Evolutionary conservation across 2,329 filamentous ascomycete species (phyloP).

Genomic region (Talaromyces piceae): DNA sequence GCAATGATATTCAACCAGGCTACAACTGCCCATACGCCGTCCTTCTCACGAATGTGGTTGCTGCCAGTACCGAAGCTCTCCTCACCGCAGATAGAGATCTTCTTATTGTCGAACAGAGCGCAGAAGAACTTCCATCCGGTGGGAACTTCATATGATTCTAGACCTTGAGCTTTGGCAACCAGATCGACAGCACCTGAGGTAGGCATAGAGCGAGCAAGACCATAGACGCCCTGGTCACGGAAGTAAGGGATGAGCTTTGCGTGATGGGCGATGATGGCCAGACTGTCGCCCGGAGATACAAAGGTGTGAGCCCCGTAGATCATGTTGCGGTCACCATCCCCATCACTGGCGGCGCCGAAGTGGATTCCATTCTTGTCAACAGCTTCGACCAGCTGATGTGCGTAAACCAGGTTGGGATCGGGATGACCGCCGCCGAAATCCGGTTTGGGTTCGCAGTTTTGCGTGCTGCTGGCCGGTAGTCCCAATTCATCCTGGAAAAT

Average conservation of each 20-base stretch:
- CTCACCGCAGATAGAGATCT: conserved; percentile 97
- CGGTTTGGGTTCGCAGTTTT: conserved; percentile 86
- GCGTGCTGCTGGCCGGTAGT: conserved; percentile 65
- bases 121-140: conserved; percentile 99
- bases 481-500: conserved; percentile 95
- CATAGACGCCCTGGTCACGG: conserved; percentile 92
- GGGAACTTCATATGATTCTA: conserved; percentile 91
- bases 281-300: conserved; percentile 91
- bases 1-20: conserved; percentile 99
- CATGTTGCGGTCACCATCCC: conserved; percentile 99
- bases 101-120: conserved; percentile 85
- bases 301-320: conserved; percentile 97
- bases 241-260: conserved; percentile 97
- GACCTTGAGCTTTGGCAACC: conserved; percentile 87
- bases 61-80: conserved; percentile 97
- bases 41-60: conserved; percentile 99
- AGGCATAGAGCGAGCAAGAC: conserved; percentile 93
- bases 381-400: conserved; percentile 84
- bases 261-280: conserved; percentile 97
- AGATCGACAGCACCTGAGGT: conserved; percentile 93
- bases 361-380: conserved; percentile 89
- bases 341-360: conserved; percentile 93
- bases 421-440: conserved; percentile 98
- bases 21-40: conserved; percentile 93
- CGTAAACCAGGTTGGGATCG: conserved; percentile 95